Evolutionary conservation across 495 filamentous ascomycete genomes (phyloP).

Genomic region (Penicillium atrosanguineum): DNA sequence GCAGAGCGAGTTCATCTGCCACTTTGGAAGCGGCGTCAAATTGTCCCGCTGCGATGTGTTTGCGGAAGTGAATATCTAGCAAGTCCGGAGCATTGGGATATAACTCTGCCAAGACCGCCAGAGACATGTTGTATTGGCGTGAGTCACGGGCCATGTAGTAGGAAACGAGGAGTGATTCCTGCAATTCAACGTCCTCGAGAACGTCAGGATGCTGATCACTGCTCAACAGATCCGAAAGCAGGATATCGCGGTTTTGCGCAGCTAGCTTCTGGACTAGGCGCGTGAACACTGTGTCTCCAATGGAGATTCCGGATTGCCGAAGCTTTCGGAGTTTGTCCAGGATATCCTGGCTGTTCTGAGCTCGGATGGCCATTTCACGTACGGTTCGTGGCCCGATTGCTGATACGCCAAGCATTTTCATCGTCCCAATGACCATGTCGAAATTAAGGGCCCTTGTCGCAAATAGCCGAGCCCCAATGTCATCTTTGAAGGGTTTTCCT

Average conservation of each 20-base stretch:
- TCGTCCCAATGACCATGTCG: conserved; percentile 59
- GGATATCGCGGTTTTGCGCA: conserved; percentile 47
- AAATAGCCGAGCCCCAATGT: conserved; percentile 67
- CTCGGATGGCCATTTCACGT: conserved; percentile 65
- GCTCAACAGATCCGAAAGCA: conserved; percentile 58
- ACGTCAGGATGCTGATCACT: conserved; percentile 76
- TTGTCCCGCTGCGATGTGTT: conserved; percentile 38
- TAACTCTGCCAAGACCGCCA: conserved; percentile 46
- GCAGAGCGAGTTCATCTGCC: conserved; percentile 36
- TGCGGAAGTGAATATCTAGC: conserved; percentile 44
- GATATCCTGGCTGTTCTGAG: conserved; percentile 52
- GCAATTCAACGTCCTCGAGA: conserved; percentile 60
- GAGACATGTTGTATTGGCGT: conserved; percentile 51
- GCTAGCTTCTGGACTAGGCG: conserved; percentile 58
- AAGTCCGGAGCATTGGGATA: conserved; percentile 26
- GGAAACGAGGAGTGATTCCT: conserved; percentile 53
- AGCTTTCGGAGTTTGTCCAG: conserved; percentile 55
- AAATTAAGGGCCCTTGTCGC: conserved; percentile 66
- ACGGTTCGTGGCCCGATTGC: conserved; percentile 69
- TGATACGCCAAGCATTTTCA: conserved; percentile 63
- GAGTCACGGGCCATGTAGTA: conserved; percentile 51
- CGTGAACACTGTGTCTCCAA: conserved; percentile 57
- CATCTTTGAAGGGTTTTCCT: conserved; percentile 47
- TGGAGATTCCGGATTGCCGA: conserved; percentile 53
- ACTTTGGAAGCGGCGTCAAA: conserved; percentile 31